Evolutionary conservation across 1,139 yeast species (phyloP), one percentile per base, ranked within the genome.

Genomic region (Meyerozyma elateridarum): DNA sequence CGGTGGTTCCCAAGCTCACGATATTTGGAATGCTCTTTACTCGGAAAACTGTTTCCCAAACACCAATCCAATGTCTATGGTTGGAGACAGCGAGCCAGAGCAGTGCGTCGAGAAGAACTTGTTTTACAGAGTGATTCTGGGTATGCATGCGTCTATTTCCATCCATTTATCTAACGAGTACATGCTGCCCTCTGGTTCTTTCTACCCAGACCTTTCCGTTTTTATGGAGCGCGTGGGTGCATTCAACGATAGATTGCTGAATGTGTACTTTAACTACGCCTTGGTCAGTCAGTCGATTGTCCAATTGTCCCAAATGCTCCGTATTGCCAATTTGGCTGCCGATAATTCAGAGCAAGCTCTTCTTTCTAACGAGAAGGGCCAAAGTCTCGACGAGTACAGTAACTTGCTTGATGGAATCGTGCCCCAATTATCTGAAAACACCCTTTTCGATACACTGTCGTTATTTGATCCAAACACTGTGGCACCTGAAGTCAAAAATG

Each of bases 71-170:
- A 59, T 63, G 65, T 55, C 65, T 16, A 51, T 54, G 61, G 40
- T 40, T 6, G 45, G 37, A 0, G 52, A 46, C 27, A 60, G 57
- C 27, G 61, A 61, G 22, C 70, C 65, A 19, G 81, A 73, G 25
- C 71, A 67, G 42, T 88, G 96, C 54, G 57, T 68, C 31, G 97
- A 93, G 49, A 91, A 89, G 61, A 79, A 88, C 45, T 76, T 88
- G 28, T 93, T 93, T 51, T 89, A 83, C 60, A 73, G 95, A 43
- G 61, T 93, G 35, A 70, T 93, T 13, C 81, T 94, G 29, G 99
- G 99, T 2, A 75, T 93, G 83, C 99, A 93, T 55, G 88, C 96
- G 2, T 85, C 96, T 4, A 88, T 93, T 41, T 93, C 95, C 7
- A 88, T 95, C 2, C 99, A 93, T 58, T 67, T 93, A 39, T 79